These are phyloP conservation scores for Pachysolen tannophilus DNA, from an alignment of 805 yeast species.

Conservation along the genomic window DNA sequence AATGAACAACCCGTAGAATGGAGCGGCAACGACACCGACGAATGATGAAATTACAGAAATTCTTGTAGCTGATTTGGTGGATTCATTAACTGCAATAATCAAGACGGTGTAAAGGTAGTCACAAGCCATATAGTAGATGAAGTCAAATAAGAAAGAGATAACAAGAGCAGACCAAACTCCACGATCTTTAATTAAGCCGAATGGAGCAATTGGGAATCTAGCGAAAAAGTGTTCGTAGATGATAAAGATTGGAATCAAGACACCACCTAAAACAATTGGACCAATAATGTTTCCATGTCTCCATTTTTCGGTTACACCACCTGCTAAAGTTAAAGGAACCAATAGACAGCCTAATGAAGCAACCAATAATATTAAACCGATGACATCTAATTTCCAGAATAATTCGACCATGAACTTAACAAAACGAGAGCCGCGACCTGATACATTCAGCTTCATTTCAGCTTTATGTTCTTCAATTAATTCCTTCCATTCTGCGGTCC, in stretches of 20 bases:
- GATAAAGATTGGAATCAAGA: slow-evolving; percentile 47
- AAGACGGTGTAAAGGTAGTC: slow-evolving; percentile 63
- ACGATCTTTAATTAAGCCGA: slow-evolving; percentile 50
- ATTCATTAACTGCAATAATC: slow-evolving; percentile 53
- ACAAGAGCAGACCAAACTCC: slow-evolving; percentile 65
- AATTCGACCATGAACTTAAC: no score
- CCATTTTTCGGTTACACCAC: slow-evolving; percentile 54
- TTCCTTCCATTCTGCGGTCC: slow-evolving; percentile 40
- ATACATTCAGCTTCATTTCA: slow-evolving; percentile 24
- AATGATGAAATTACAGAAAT: slow-evolving; percentile 56
- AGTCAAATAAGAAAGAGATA: slow-evolving; percentile 50
- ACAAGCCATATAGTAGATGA: slow-evolving; percentile 61
- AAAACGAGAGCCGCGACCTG: no score
- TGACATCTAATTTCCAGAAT: slow-evolving; percentile 59
- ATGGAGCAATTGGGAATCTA: slow-evolving; percentile 56
- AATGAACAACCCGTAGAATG: slow-evolving; percentile 48
- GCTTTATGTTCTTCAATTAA: slow-evolving; percentile 19
- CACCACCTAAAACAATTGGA: slow-evolving; percentile 62
- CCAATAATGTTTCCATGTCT: slow-evolving; percentile 51
- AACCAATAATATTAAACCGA: slow-evolving; percentile 51
- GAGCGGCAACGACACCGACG: slow-evolving; percentile 54
- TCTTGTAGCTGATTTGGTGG: slow-evolving; percentile 57
- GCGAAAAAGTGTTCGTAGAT: slow-evolving; percentile 55
- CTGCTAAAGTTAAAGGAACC: slow-evolving; percentile 71
- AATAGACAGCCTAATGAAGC: slow-evolving; percentile 56